Evolutionary conservation across 441 rosid genomes (phyloP).

Genomic region (Pelargonium australe): DNA sequence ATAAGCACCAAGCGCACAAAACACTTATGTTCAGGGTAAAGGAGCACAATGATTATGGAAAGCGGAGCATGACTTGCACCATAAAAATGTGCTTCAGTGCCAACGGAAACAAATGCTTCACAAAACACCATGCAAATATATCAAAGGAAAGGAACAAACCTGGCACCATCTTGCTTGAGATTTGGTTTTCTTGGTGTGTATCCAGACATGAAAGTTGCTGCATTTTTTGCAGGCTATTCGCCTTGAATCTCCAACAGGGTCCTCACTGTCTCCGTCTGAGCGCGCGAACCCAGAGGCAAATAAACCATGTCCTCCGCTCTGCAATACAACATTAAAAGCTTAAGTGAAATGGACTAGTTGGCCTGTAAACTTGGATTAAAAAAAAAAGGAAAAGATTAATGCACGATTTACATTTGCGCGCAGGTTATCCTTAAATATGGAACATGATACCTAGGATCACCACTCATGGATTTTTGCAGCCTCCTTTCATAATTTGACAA

Average conservation of each 20-base stretch:
- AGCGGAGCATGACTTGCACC: conserved; percentile 10
- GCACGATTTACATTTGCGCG: not conserved
- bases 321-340: conserved; percentile 22
- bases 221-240: conserved; percentile 85
- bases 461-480: not conserved
- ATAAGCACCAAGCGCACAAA: conserved; percentile 15
- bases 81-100: conserved; percentile 5
- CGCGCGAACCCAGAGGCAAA: conserved; percentile 56
- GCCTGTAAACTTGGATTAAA: too few relatives aligned
- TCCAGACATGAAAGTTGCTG: conserved; percentile 69
- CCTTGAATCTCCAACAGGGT: conserved; percentile 65
- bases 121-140: not conserved
- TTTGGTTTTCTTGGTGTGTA: conserved; percentile 62
- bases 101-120: conserved; percentile 4
- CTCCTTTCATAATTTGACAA: not conserved
- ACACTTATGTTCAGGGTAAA: not conserved
- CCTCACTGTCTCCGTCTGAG: conserved; percentile 56
- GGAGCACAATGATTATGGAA: conserved; percentile 11
- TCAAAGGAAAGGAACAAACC: conserved; percentile 41
- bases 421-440: not conserved
- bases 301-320: conserved; percentile 53
- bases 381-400: too few relatives aligned
- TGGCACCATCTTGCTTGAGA: conserved; percentile 98
- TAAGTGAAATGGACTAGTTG: conserved; percentile 13
- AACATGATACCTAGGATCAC: not conserved